phyloP scores from a whole-genome alignment of 257 asterid genomes.

The Gardenia jasminoides region DNA sequence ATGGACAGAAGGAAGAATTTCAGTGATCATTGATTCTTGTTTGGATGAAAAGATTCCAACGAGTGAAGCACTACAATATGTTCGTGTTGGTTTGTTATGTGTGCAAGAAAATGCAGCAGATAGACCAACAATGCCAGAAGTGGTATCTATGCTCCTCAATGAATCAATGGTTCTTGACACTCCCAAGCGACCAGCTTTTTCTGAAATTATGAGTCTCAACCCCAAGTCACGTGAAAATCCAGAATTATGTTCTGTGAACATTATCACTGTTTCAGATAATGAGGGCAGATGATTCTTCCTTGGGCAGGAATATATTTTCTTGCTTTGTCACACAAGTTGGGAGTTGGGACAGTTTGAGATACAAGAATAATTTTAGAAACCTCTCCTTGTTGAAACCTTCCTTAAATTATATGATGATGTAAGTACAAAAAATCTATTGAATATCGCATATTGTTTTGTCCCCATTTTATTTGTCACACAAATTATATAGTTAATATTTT shows the following conservation, averaged over 20 bases:
- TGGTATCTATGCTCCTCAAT: neutral
- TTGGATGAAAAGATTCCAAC: neutral
- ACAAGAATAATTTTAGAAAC: no score
- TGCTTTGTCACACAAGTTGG: neutral
- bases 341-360: no score
- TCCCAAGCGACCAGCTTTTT: no score
- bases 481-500: no score
- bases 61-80: neutral
- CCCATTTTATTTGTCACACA: no score
- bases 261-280: neutral
- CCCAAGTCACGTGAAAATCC: no score
- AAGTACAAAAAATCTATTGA: no score
- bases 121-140: neutral
- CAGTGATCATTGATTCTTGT: neutral
- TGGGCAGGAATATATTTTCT: neutral
- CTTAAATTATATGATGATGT: no score
- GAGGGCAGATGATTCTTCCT: neutral
- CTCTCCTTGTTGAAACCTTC: no score
- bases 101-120: neutral
- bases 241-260: neutral
- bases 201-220: neutral
- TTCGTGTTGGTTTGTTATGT: neutral
- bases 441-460: no score
- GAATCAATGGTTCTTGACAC: neutral
- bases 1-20: no score